Conservation (phyloP, 2,329 filamentous ascomycete species). For the Pyrenochaeta sp. region DNA sequence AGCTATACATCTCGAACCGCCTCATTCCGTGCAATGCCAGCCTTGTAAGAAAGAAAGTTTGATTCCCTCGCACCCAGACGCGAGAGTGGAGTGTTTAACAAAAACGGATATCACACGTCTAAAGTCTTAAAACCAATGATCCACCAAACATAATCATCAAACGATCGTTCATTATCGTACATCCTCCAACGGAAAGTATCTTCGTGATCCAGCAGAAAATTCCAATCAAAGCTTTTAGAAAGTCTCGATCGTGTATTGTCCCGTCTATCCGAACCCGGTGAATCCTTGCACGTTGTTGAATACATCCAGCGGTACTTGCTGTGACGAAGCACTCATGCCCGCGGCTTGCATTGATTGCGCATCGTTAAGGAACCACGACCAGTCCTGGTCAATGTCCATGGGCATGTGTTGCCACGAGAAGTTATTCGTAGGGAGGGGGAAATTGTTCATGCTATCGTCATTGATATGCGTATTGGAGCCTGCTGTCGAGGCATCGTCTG, state of each 20-base stretch:
- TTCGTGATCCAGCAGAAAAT: no score
- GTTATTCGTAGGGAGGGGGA: slow-evolving; percentile 45
- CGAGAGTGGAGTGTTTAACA: slow-evolving; percentile 20
- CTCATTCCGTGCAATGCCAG: no score
- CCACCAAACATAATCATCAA: slow-evolving; percentile 1
- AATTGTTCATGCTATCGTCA: slow-evolving; percentile 42
- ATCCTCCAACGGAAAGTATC: no score
- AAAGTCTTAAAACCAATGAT: not conserved
- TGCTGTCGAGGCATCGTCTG: slow-evolving; percentile 16
- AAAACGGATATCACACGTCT: slow-evolving; percentile 7
- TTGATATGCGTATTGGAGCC: slow-evolving; percentile 32
- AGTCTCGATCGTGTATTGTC: not conserved
- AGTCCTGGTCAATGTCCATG: slow-evolving; percentile 54
- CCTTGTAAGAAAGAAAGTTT: not conserved
- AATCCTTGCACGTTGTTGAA: slow-evolving; percentile 32
- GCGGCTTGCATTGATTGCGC: slow-evolving; percentile 20
- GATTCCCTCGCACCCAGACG: slow-evolving; percentile 15
- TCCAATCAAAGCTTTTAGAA: not conserved
- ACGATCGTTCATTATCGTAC: slow-evolving; percentile 3
- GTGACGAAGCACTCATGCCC: slow-evolving; percentile 2
- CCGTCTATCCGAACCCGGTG: slow-evolving; percentile 33
- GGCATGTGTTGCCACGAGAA: slow-evolving; percentile 51
- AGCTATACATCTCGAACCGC: no score
- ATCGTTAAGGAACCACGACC: slow-evolving; percentile 52
- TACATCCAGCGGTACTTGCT: slow-evolving; percentile 13